These are phyloP conservation scores for Fusarium sp. DNA, from an alignment of 2,329 filamentous ascomycete genomes.

Conservation along the genomic window DNA sequence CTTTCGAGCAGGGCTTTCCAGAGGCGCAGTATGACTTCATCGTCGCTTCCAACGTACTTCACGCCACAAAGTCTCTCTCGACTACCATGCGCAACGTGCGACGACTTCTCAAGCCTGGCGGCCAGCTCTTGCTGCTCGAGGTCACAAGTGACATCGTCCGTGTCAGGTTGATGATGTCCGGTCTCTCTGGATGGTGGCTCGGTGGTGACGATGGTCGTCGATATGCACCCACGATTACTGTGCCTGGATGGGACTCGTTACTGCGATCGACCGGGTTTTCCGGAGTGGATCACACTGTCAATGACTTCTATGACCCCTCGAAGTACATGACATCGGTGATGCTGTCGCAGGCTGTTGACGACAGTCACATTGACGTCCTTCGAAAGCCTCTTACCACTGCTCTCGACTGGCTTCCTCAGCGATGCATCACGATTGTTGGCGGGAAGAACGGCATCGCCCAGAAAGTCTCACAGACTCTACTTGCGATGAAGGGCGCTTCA, in stretches of 20 bases:
- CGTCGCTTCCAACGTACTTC: slow-evolving; percentile 50
- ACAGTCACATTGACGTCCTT: neutral
- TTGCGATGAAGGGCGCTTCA: neutral
- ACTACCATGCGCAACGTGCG: slow-evolving; percentile 29
- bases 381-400: neutral
- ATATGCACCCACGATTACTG: neutral
- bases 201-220: slow-evolving; percentile 6
- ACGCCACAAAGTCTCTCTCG: slow-evolving; percentile 41
- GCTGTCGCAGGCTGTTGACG: neutral
- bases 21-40: slow-evolving; percentile 49
- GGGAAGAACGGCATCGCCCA: neutral
- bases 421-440: neutral
- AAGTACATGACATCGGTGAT: neutral
- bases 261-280: neutral
- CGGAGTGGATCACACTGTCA: neutral
- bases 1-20: slow-evolving; percentile 45
- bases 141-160: neutral
- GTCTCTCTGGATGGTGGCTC: slow-evolving; percentile 12
- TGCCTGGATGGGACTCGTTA: slow-evolving; percentile 2
- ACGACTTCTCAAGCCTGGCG: slow-evolving; percentile 42
- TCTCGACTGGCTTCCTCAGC: neutral
- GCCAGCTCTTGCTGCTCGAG: slow-evolving; percentile 35
- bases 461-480: neutral
- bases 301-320: neutral
- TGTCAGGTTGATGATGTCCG: neutral